Base-by-base conservation (phyloP, 345 rosid species). In the Eutrema japonicum region DNA sequence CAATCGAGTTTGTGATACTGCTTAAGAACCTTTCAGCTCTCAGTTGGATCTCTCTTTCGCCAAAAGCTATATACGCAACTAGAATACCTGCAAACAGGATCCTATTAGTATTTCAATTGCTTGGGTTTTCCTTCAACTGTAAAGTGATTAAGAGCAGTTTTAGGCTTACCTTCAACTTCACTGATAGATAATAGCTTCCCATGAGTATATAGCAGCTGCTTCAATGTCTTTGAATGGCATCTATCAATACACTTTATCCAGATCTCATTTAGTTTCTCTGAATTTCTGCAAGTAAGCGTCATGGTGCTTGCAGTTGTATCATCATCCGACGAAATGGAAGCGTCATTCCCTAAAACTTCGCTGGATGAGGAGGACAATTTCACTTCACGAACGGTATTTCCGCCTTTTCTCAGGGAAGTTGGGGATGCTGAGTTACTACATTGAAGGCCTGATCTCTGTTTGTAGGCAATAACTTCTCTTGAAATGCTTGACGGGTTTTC, bases 141-240 rank as follows among this genome's bases (percentile, higher is more conserved):
- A 56, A 9, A 5, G 66, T 18, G 38, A 37, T 2, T 12, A 22
- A 41, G 46, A 47, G 14, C 29, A 48, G 49, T 55, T 40, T 33
- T 16, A 59, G 55, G 53, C 51, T 37, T 82, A 90, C 99, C 97
- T 85, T 88, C 89, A 46, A 81, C 83, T 78, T 92, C 96, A 63
- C 89, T 68, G 65, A 92, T 81, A 50, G 96, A 90, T 72, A 89
- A 77, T 56, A 95, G 91, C 84, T 81, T 92, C 71, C 92, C 96
- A 76, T 90, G 87, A 61, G 84, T 73, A 81, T 71, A 86, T 22
- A 92, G 78, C 18, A 95, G 85, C 82, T 87, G 96, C 79, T 85
- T 85, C 74, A 95, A 78, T 70, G 99, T 89, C 85, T 88, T 92
- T 0, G 97, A 95, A 78, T 95, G 99, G 70, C 97, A 95, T 78